These are phyloP conservation scores for Bretschneidera sinensis DNA, from an alignment of 345 rosid genomes.

Conservation along the genomic window DNA sequence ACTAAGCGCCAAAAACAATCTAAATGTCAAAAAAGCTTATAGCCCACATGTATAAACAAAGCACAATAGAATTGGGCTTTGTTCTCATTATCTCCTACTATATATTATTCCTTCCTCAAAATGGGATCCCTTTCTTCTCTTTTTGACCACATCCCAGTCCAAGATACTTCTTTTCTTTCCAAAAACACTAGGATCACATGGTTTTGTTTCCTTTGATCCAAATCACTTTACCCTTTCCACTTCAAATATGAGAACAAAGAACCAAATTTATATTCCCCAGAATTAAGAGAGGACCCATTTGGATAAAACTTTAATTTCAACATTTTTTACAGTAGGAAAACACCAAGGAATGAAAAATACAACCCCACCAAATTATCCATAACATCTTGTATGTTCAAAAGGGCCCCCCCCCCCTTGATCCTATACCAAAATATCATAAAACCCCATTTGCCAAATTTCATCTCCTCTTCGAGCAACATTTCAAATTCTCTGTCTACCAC, in stretches of 20 bases:
- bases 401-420: no score
- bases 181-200: constrained; percentile 27
- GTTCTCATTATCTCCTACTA: constrained; percentile 9
- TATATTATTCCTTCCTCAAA: constrained; percentile 13
- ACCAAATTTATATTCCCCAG: constrained; percentile 7
- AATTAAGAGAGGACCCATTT: constrained; percentile 14
- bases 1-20: constrained; percentile 14
- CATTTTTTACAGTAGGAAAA: constrained; percentile 22
- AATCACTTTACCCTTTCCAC: constrained; percentile 21
- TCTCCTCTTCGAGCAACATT: constrained; percentile 6
- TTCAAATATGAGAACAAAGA: constrained; percentile 13
- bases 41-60: constrained; percentile 4
- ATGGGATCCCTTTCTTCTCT: constrained; percentile 19
- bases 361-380: constrained; percentile 7
- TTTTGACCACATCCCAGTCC: constrained; percentile 43
- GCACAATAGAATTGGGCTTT: constrained; percentile 6
- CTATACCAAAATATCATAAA: constrained; percentile 6
- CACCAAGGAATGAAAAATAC: constrained; percentile 12
- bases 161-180: constrained; percentile 28
- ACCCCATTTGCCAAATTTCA: background rate
- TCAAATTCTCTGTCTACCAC: constrained; percentile 49
- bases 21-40: no score
- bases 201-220: constrained; percentile 11
- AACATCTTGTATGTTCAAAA: background rate
- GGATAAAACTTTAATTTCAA: constrained; percentile 19